A percentile compares a stretch with the other conserved stretches of the same genome.
These are phyloP conservation scores for Coemansia sp. DNA, from an alignment of 192 early-diverging fungal species.

Conservation along the genomic window DNA sequence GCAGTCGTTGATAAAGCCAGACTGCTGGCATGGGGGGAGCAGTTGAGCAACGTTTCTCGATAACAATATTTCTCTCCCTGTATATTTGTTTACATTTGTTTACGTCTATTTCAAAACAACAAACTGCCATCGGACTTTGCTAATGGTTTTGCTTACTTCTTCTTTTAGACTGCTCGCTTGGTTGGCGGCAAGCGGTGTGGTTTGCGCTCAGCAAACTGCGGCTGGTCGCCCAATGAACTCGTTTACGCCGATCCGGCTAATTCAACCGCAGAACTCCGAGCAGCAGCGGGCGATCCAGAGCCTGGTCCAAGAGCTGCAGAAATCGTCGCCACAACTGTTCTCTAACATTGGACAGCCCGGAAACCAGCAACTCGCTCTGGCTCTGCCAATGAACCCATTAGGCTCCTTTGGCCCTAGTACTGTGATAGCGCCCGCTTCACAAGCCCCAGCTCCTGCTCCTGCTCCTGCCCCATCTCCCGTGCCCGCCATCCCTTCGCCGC, in stretches of 20 bases:
- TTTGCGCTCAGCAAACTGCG: not conserved
- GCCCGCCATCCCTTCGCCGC: not conserved
- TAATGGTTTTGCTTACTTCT: not conserved
- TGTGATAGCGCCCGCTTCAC: not conserved
- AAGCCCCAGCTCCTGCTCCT: slow-evolving; percentile 13
- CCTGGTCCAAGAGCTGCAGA: slow-evolving; percentile 46
- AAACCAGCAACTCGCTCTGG: slow-evolving; percentile 39
- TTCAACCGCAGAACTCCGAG: slow-evolving; percentile 44
- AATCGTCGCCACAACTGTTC: slow-evolving; percentile 41
- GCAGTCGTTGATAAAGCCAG: slow-evolving; percentile 1
- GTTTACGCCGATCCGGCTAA: slow-evolving; percentile 47
- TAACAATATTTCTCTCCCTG: not conserved
- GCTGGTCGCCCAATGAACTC: slow-evolving; percentile 8
- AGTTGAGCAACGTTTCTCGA: slow-evolving; percentile 5
- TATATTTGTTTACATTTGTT: slow-evolving; percentile 5
- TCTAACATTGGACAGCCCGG: slow-evolving; percentile 28
- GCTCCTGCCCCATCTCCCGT: slow-evolving; percentile 13
- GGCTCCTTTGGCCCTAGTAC: not conserved
- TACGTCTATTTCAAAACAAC: not conserved
- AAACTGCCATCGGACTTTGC: not conserved
- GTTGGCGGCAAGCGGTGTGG: not conserved
- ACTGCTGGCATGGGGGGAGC: not conserved
- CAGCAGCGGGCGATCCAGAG: slow-evolving; percentile 49
- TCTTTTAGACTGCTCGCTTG: not conserved
- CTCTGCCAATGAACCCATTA: slow-evolving; percentile 20